A percentile compares a stretch with the other conserved stretches of the same genome.
These are phyloP conservation scores for Geosmithia putterillii DNA, from an alignment of 2,329 filamentous ascomycete species.

Conservation along the genomic window DNA sequence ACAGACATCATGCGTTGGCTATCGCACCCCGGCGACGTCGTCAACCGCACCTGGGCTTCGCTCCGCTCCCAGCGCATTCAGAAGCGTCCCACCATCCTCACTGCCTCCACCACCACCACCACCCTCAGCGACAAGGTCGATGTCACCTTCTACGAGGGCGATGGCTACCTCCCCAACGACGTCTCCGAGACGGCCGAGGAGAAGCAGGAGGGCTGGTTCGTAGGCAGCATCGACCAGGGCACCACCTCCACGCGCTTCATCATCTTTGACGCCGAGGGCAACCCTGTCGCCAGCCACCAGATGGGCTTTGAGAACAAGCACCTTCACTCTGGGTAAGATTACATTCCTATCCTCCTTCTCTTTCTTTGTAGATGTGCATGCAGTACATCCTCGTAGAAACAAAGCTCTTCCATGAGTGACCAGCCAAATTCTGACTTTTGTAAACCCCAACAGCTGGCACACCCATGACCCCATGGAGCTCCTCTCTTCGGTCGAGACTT, in stretches of 20 bases:
- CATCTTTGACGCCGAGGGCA: conserved; percentile 72
- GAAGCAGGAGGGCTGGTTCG: conserved; percentile 40
- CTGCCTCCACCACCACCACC: too few species aligned
- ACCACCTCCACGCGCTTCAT: conserved; percentile 72
- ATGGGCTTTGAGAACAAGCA: conserved; percentile 66
- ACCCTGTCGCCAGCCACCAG: conserved; percentile 61
- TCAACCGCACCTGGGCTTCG: too few species aligned
- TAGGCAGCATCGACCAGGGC: conserved; percentile 70
- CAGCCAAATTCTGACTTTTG: too few species aligned
- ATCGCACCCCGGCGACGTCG: too few species aligned
- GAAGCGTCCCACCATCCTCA: too few species aligned
- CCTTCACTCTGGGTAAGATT: conserved; percentile 62
- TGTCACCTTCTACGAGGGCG: too few species aligned
- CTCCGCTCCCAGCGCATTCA: too few species aligned
- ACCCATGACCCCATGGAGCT: conserved; percentile 73
- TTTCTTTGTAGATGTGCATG: not conserved
- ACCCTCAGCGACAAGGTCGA: too few species aligned
- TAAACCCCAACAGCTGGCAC: conserved; percentile 59
- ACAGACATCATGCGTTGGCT: too few species aligned
- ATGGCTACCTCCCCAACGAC: conserved; percentile 12
- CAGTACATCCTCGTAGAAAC: too few species aligned
- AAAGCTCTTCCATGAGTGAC: too few species aligned
- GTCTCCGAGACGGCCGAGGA: conserved; percentile 18
- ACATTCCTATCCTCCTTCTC: too few species aligned
- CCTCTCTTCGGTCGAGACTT: conserved; percentile 57